Percentiles rank a stretch among this genome's conserved stretches.
phyloP scores from a whole-genome alignment of 106 monocot species.

The Amphibolis antarctica region DNA sequence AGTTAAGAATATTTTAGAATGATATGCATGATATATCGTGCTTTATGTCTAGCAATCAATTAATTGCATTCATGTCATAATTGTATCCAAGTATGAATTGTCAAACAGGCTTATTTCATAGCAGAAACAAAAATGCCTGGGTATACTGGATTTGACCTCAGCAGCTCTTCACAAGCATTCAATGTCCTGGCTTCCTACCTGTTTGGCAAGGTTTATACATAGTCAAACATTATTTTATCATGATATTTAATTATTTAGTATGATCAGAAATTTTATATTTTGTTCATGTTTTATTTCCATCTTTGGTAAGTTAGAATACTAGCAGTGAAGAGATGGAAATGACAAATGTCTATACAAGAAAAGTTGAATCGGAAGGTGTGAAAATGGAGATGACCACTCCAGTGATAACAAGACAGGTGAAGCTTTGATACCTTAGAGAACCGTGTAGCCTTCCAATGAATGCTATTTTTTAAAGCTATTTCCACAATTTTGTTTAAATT shows the following conservation, averaged over 20 bases:
- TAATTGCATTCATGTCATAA: not conserved
- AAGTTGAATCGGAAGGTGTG: conserved; percentile 41
- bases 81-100: not conserved
- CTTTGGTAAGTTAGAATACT: conserved; percentile 33
- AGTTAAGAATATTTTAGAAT: too few species aligned
- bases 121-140: conserved; percentile 85
- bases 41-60: too few species aligned
- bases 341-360: conserved; percentile 72
- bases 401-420: conserved; percentile 56
- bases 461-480: not conserved
- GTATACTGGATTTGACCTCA: conserved; percentile 59
- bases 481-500: too few species aligned
- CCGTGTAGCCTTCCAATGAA: not conserved
- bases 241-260: not conserved
- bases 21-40: too few species aligned
- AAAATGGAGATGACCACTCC: conserved; percentile 91
- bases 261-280: not conserved
- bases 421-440: not conserved
- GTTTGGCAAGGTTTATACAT: conserved; percentile 70
- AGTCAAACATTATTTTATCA: not conserved
- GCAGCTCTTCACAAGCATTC: conserved; percentile 56
- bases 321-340: conserved; percentile 68
- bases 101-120: conserved; percentile 55
- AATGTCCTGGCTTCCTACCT: conserved; percentile 74
- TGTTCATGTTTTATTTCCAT: not conserved